Evolutionary conservation across 129 eudicot species (phyloP), one percentile per base, ranked within the genome.

Genomic region (Solidago caesia): DNA sequence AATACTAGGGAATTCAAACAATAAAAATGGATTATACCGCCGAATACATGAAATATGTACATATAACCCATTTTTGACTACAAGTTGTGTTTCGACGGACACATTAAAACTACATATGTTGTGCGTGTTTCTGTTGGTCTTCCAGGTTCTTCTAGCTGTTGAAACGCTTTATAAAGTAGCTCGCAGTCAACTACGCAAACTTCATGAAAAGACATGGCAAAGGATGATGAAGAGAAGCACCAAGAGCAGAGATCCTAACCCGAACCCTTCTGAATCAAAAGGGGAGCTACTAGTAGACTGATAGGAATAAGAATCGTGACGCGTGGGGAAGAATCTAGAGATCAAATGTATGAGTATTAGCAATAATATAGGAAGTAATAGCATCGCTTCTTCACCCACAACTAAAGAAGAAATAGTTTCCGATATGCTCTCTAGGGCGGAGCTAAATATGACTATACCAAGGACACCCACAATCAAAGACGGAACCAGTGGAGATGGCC

Each of bases 401-500:
- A 68, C 7, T 7, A 85, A 15, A 8, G 84, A 79, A 47, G 74
- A 14, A 15, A 79, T 46, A n/a, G 44, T 47, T 68, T 76, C 83
- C 13, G 73, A 49, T n/a, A 82, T 46, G 63, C 63, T 68, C 6
- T 75, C 78, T 68, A 83, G 8, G 47, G 80, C 58, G 4, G 86
- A 82, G 47, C 86, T 75, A n/a, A 70, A 69, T 68, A 87, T 61
- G 44, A 84, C 49, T 21, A 87, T 53, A 68, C 83, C 51, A 44
- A 87, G 88, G 44, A 79, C 71, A 66, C 86, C 86, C 67, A 84
- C 79, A 80, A 84, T 68, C 59, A 87, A 46, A 33, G 66, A 72
- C 26, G 91, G 91, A 76, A 87, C 86, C 69, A 87, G 42, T 4
- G 88, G 85, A 14, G 88, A 84, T 48, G 88, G 91, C 53, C 81